Base-by-base conservation (phyloP, 805 yeast genomes). In the Starmerella lactis-condensi region DNA sequence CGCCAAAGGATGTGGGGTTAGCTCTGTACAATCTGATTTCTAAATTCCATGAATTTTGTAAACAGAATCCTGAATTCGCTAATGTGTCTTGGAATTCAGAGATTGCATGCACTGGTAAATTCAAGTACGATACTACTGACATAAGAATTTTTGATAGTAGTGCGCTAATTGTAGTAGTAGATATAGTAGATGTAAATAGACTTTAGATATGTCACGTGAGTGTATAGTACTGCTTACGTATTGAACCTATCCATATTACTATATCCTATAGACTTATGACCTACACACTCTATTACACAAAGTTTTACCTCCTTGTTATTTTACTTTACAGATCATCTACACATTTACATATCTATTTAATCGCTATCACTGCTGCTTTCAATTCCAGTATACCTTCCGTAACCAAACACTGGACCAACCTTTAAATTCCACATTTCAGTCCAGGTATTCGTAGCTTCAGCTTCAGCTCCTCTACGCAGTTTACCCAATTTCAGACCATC, bases 381-480 rank as follows among this genome's bases (percentile, higher is more conserved):
- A 27, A 25, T 41, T 17, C 42, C 45, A 4, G 47, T 39, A 32
- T 38, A 47, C 38, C 41, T 36, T 26, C 60, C 60, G 21, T 51
- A 39, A 11, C 50, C 58, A 43, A 57, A 58, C 22, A 56, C 44
- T 15, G 51, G 65, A 26, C 62, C 64, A 28, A 74, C 50, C 27
- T 58, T 60, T 2, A 40, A 37, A 17, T 58, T 55, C 96, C 96
- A 85, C 46, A 73, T 76, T 9, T 61, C 54, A 26, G 69, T 67
- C 96, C 96, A 85, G 33, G 76, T 64, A 17, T 53, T 48, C 26
- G 56, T 38, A 31, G 91, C 69, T 53, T 83, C 93, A n/a, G 43
- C 34, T 30, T 72, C 12, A 0, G 95, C 96, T 10, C 93, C 93
- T 7, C 45, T 39, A 41, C 65, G 71, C 26, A 85, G 45, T 1